These are phyloP conservation scores for Pythium phragmiticola DNA, from an alignment of 352 stramenopile genomes.

Conservation along the genomic window DNA sequence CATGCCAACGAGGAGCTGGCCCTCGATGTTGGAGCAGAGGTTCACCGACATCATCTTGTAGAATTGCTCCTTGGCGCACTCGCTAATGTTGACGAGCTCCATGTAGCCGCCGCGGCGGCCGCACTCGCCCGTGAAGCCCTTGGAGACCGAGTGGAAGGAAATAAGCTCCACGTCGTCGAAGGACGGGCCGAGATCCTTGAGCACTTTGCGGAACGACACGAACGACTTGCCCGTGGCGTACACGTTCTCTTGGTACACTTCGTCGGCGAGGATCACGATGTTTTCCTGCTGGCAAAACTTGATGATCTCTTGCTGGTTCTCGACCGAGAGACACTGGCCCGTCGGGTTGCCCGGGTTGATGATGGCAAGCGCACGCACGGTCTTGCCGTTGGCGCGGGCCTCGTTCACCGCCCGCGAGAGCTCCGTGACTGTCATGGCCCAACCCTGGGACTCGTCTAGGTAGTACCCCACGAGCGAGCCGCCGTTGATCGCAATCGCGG, in stretches of 20 bases:
- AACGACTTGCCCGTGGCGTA: constrained; percentile 93
- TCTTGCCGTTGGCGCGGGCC: constrained; percentile 88
- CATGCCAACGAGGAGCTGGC: constrained; percentile 97
- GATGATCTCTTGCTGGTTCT: constrained; percentile 95
- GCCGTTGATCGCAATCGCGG: constrained; percentile 94
- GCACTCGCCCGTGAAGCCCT: constrained; percentile 99
- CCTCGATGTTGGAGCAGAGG: constrained; percentile 96
- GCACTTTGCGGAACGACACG: constrained; percentile 94
- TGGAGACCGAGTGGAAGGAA: constrained; percentile 98
- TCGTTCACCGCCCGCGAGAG: constrained; percentile 89
- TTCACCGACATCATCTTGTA: constrained; percentile 98
- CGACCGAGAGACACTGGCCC: constrained; percentile 79
- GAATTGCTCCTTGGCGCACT: constrained; percentile 93
- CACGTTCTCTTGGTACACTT: constrained; percentile 99
- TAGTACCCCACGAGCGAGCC: constrained; percentile 96
- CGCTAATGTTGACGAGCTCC: constrained; percentile 94
- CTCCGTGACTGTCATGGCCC: constrained; percentile 89
- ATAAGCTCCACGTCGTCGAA: constrained; percentile 94
- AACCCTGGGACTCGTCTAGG: constrained; percentile 94
- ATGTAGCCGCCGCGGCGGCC: constrained; percentile 96
- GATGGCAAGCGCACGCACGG: constrained; percentile 93
- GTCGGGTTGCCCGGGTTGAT: constrained; percentile 99
- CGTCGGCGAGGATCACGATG: constrained; percentile 96
- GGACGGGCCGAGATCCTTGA: constrained; percentile 84
- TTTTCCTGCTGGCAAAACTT: constrained; percentile 94